Evolutionary conservation across 2,329 filamentous ascomycete species (phyloP), one percentile per base, ranked within the genome.

Genomic region (Cyphellophora europaea): DNA sequence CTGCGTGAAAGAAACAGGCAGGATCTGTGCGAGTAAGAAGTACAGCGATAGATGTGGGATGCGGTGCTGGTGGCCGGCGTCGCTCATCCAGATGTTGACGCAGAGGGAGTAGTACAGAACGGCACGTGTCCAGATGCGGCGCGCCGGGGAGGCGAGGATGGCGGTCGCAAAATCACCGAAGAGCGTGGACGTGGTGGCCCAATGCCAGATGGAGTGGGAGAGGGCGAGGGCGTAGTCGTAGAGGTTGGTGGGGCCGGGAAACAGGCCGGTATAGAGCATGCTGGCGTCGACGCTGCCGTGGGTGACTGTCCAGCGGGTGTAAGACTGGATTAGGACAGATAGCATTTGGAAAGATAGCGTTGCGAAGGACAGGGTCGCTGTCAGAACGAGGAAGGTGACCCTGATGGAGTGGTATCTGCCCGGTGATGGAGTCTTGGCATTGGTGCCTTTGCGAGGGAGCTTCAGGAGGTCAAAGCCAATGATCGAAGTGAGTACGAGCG

Each of bases 1-100:
- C 53, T 76, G 69, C 2, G 74, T 72, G 45, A 72, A 78, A 0
- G 72, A 74, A 8, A 81, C 56, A 37, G 67, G 73, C 35, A 77
- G 66, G 5, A 75, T 58, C 35, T 79, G 73, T 11, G 69, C 68
- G n/a, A 81, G 55, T 11, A 67, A 52, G 39, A 78, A 63, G 44
- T 77, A 79, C 2, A 69, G 66, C 52, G 70, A 68, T 2, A 72
- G 56, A 34, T 67, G 57, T 0, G 69, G 65, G 6, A 80, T 69
- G 12, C 8, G 17, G 8, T 18, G 11, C 17, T 5, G 13, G 19
- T 33, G 29, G 42, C 40, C 40, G 27, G 36, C 25, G 10, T 40
- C 17, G 30, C 32, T 36, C 43, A 45, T 45, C 16, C 30, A 43
- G 19, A 41, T 5, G 25, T 43, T 43, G 35, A 37, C 42, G 2